A percentile compares a stretch with the other conserved stretches of the same genome.
phyloP scores from a whole-genome alignment of 73 alveolate genomes.

The Stentor coeruleus region DNA sequence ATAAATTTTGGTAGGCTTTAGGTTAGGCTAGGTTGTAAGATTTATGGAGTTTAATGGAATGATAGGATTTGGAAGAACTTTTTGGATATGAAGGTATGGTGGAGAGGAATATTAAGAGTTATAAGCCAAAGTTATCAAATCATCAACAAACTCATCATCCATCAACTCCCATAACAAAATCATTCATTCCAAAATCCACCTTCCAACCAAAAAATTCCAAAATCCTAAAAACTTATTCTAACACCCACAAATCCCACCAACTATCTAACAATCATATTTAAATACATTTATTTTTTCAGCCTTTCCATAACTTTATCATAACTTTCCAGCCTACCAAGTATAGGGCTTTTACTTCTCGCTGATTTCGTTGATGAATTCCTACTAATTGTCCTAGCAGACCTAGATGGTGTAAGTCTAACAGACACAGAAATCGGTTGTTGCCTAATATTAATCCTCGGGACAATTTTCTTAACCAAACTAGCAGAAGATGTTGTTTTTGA shows the following conservation, averaged over 20 bases:
- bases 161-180: background rate
- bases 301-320: conserved; percentile 1
- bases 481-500: background rate
- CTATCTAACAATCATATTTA: background rate
- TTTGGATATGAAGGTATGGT: too few relatives aligned
- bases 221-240: background rate
- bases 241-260: background rate
- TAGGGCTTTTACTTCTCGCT: background rate
- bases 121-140: background rate
- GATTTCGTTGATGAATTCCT: background rate
- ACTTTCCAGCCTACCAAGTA: conserved; percentile 3
- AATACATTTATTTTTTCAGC: background rate
- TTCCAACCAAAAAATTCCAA: background rate
- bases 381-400: background rate
- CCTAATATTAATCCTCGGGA: background rate
- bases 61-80: too few relatives aligned
- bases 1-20: too few relatives aligned
- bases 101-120: background rate
- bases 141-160: background rate
- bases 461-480: background rate
- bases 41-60: too few relatives aligned
- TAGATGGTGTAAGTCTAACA: background rate
- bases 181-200: background rate
- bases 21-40: too few relatives aligned
- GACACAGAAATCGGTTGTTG: background rate